Conservation (phyloP, 2,329 filamentous ascomycete species). For the Microdochium nivale region DNA sequence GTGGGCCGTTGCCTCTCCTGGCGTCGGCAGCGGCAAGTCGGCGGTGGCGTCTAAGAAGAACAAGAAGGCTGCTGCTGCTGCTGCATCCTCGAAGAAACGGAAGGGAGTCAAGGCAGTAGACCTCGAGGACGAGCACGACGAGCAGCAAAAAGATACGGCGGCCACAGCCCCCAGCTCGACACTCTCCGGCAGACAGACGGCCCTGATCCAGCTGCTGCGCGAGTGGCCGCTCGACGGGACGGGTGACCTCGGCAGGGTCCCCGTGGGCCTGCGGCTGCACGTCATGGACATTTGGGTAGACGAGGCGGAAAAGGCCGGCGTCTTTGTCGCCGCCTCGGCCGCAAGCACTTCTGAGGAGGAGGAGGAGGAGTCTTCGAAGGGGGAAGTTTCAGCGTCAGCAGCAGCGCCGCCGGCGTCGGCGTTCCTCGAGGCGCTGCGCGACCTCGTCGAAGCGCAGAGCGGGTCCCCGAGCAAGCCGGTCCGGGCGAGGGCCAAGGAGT, state of each 20-base stretch:
- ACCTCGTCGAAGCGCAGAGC: slow-evolving; percentile 46
- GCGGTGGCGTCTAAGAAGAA: neutral
- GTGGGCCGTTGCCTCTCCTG: slow-evolving; percentile 20
- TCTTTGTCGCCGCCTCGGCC: slow-evolving; percentile 32
- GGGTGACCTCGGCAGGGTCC: slow-evolving; percentile 45
- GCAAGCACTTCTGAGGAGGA: slow-evolving; percentile 20
- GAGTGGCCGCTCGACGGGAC: slow-evolving; percentile 32
- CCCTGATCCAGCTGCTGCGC: slow-evolving; percentile 33
- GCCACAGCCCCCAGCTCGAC: neutral
- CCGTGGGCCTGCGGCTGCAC: slow-evolving; percentile 80
- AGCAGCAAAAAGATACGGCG: slow-evolving; percentile 12
- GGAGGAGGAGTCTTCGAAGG: slow-evolving; percentile 26
- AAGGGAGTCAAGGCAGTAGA: slow-evolving; percentile 3
- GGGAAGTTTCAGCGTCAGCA: neutral
- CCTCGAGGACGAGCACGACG: slow-evolving; percentile 13
- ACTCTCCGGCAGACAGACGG: slow-evolving; percentile 14
- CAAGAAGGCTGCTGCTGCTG: slow-evolving; percentile 19
- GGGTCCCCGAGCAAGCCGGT: slow-evolving; percentile 62
- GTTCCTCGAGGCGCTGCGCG: slow-evolving; percentile 42
- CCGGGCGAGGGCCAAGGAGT: slow-evolving; percentile 59
- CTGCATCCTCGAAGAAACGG: slow-evolving; percentile 20
- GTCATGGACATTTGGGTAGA: slow-evolving; percentile 87
- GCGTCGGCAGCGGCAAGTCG: neutral
- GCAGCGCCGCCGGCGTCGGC: slow-evolving; percentile 17
- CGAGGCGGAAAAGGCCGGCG: slow-evolving; percentile 67